phyloP scores from a whole-genome alignment of 2,329 filamentous ascomycete species.

The Botrytis pseudocinerea region DNA sequence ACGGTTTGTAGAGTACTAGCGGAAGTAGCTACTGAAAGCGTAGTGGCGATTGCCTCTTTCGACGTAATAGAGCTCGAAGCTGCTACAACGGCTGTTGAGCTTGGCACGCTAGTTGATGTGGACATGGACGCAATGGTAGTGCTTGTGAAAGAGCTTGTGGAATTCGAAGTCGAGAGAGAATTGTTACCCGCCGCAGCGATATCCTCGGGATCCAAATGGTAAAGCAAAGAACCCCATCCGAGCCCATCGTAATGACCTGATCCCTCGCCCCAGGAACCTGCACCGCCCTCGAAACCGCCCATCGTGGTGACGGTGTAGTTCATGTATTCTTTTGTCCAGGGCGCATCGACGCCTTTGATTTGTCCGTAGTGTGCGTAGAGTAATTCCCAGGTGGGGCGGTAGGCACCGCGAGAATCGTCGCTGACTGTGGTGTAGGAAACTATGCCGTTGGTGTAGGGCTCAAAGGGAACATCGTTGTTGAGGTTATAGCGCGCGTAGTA shows the following conservation, averaged over 20 bases:
- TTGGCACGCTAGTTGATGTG: neutral
- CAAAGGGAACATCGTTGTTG: neutral
- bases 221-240: neutral
- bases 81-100: neutral
- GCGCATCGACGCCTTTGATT: neutral
- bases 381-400: neutral
- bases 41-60: neutral
- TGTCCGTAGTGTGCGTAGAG: neutral
- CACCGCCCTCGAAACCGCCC: neutral
- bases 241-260: neutral
- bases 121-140: neutral
- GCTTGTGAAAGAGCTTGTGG: too few relatives aligned
- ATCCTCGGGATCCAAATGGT: neutral
- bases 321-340: neutral
- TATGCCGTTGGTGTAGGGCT: constrained; percentile 5
- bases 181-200: neutral
- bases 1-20: neutral
- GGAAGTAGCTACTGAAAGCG: neutral
- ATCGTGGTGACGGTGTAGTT: neutral
- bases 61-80: neutral
- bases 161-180: neutral
- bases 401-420: neutral
- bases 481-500: constrained; percentile 7
- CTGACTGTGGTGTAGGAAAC: neutral
- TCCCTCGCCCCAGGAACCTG: neutral